Conservation (phyloP, 176 grass and related monocot species). For the Zoysia pacifica region DNA sequence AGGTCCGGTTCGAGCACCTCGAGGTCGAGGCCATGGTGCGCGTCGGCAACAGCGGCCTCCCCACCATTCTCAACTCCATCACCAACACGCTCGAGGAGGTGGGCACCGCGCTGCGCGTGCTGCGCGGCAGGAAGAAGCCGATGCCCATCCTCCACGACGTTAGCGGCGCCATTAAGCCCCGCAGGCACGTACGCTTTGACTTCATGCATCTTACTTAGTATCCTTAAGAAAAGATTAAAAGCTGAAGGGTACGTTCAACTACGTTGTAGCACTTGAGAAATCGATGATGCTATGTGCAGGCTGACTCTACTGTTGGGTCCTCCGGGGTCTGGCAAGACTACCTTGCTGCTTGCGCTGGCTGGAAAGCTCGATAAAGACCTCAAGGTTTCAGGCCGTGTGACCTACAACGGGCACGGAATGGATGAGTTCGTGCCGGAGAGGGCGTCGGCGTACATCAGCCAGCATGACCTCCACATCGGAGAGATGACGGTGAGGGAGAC, state of each 20-base stretch:
- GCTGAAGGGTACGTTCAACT: too few species aligned
- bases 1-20: conserved; percentile 81
- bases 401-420: conserved; percentile 90
- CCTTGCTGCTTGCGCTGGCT: too few species aligned
- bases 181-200: conserved; percentile 43
- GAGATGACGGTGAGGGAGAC: conserved; percentile 99
- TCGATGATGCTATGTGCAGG: too few species aligned
- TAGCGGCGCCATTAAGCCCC: conserved; percentile 84
- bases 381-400: conserved; percentile 62
- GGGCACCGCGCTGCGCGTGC: conserved; percentile 60
- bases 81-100: conserved; percentile 69
- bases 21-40: conserved; percentile 56
- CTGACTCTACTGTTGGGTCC: too few species aligned
- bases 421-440: conserved; percentile 87
- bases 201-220: too few species aligned
- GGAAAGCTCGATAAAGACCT: too few species aligned
- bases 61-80: conserved; percentile 70
- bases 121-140: conserved; percentile 63
- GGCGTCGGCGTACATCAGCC: conserved; percentile 92
- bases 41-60: conserved; percentile 81
- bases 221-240: too few species aligned
- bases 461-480: conserved; percentile 89
- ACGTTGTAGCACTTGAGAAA: too few species aligned
- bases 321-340: too few species aligned
- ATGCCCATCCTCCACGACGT: conserved; percentile 82